These are phyloP conservation scores for Ceratocystis colombiana DNA, from an alignment of 2,329 filamentous ascomycete genomes.

Conservation along the genomic window DNA sequence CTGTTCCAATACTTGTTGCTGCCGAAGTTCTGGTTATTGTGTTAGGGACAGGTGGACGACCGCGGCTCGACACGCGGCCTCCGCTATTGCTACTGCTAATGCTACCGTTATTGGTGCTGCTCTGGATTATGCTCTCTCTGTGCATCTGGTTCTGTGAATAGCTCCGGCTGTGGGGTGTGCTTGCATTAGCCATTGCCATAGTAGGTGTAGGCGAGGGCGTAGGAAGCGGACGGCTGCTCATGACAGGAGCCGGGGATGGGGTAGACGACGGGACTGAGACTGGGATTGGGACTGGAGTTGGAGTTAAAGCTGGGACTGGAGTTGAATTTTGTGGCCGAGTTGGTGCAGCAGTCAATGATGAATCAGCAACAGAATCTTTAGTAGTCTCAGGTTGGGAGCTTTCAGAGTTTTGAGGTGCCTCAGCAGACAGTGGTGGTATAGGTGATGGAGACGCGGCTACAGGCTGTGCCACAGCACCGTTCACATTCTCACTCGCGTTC, in stretches of 20 bases:
- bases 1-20: slow-evolving; percentile 20
- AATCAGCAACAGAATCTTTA: not conserved
- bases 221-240: slow-evolving; percentile 9
- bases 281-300: not conserved
- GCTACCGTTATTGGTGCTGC: not conserved
- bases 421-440: slow-evolving; percentile 12
- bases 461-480: not conserved
- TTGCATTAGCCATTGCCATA: slow-evolving; percentile 1
- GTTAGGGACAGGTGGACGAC: slow-evolving; percentile 17
- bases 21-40: slow-evolving; percentile 22
- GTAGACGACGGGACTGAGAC: not conserved
- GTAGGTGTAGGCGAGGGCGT: slow-evolving; percentile 14
- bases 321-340: not conserved
- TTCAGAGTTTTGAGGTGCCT: not conserved
- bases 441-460: slow-evolving; percentile 7
- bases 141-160: slow-evolving; percentile 20
- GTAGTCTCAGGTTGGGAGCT: not conserved
- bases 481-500: not conserved
- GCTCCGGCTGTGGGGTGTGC: slow-evolving; percentile 16
- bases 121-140: not conserved
- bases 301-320: not conserved
- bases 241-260: slow-evolving; percentile 1
- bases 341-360: not conserved
- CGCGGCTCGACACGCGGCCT: not conserved
- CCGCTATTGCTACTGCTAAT: not conserved